A percentile compares a stretch with the other conserved stretches of the same genome.
These are phyloP conservation scores for Plasmodium gallinaceum DNA, from an alignment of 169 alveolate species.

Conservation along the genomic window DNA sequence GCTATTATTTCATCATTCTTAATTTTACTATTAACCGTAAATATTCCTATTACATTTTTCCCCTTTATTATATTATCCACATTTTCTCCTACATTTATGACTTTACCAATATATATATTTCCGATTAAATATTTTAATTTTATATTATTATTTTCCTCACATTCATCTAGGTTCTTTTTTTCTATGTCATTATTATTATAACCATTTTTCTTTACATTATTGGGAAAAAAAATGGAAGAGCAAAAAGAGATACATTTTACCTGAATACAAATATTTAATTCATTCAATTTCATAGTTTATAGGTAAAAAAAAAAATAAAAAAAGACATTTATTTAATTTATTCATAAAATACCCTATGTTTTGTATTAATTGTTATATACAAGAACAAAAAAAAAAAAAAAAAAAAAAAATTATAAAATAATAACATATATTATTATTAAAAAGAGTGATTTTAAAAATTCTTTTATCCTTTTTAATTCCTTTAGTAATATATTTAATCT, in stretches of 20 bases:
- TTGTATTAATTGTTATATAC: too few species aligned
- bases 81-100: slow-evolving; percentile 29
- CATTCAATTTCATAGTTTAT: slow-evolving; percentile 31
- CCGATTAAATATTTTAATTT: slow-evolving; percentile 42
- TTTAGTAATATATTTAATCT: too few species aligned
- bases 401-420: too few species aligned
- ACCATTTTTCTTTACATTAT: background rate
- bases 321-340: background rate
- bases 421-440: too few species aligned
- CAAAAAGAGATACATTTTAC: slow-evolving; percentile 64
- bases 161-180: background rate
- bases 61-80: slow-evolving; percentile 8
- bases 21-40: slow-evolving; percentile 52
- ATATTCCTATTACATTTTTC: slow-evolving; percentile 53
- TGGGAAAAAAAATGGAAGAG: slow-evolving; percentile 37
- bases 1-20: slow-evolving; percentile 27
- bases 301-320: background rate
- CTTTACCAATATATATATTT: slow-evolving; percentile 56
- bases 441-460: too few species aligned
- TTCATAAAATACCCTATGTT: too few species aligned
- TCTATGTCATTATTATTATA: slow-evolving; percentile 8
- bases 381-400: too few species aligned
- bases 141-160: slow-evolving; percentile 1
- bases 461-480: too few species aligned
- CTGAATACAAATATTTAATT: slow-evolving; percentile 35